Evolutionary conservation across 2,329 filamentous ascomycete species (phyloP).

Genomic region (Cercospora sojina): DNA sequence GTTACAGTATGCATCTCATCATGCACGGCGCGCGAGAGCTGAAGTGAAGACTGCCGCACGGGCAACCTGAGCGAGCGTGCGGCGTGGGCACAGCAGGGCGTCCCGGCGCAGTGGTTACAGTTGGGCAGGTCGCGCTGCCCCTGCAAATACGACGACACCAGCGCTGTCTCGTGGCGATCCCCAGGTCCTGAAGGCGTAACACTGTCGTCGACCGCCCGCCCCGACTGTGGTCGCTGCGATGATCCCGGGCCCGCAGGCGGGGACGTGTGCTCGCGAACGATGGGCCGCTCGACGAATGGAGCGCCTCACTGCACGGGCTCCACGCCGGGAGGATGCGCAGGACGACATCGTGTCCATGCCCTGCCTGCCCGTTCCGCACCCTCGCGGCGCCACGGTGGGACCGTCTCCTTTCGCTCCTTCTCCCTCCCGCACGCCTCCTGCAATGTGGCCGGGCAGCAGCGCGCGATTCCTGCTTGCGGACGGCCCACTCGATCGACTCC

Average conservation of each 20-base stretch:
- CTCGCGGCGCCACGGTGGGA: conserved; percentile 5
- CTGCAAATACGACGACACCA: conserved; percentile 7
- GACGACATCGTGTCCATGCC: neutral
- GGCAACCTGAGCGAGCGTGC: conserved; percentile 15
- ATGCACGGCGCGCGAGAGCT: conserved; percentile 9
- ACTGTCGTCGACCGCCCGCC: neutral
- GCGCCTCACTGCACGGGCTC: conserved; percentile 17
- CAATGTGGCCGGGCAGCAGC: conserved; percentile 7
- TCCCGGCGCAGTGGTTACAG: conserved; percentile 19
- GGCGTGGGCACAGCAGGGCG: conserved; percentile 11
- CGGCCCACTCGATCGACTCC: conserved; percentile 12
- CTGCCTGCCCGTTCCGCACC: neutral
- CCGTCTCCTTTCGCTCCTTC: conserved; percentile 15
- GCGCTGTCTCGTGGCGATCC: conserved; percentile 13
- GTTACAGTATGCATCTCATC: neutral
- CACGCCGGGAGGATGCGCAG: neutral
- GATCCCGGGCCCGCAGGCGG: conserved; percentile 19
- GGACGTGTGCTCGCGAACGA: conserved; percentile 11
- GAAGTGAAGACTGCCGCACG: neutral
- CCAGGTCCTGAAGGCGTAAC: conserved; percentile 17
- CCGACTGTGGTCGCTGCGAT: conserved; percentile 20
- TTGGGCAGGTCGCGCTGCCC: conserved; percentile 3
- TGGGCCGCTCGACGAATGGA: conserved; percentile 1
- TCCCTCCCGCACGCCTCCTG: conserved; percentile 15
- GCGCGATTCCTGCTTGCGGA: conserved; percentile 15